These are phyloP conservation scores for Knoxia roxburghii DNA, from an alignment of 257 asterid genomes.

Conservation along the genomic window DNA sequence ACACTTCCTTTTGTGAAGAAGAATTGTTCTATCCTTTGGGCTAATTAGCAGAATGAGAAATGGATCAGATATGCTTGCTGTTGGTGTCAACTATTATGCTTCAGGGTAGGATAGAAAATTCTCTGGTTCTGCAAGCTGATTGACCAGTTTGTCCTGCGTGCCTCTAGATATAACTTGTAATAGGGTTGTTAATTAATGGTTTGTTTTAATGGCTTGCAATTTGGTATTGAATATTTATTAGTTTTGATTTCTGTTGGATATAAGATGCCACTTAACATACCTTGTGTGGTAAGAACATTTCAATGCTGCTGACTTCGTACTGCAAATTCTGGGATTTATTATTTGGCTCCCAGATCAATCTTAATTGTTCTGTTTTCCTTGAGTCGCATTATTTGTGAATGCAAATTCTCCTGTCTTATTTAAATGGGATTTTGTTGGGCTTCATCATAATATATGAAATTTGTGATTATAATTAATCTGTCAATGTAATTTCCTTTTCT, in stretches of 20 bases:
- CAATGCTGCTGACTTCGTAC: background rate
- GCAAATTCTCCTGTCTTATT: background rate
- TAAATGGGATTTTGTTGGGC: background rate
- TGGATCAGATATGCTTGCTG: background rate
- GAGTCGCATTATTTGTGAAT: background rate
- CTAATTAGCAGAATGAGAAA: background rate
- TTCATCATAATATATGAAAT: background rate
- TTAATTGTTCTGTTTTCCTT: background rate
- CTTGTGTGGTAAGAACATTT: background rate
- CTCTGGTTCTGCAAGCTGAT: too few relatives aligned
- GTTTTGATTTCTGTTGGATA: too few relatives aligned
- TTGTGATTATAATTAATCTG: background rate
- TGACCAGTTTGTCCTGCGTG: too few relatives aligned
- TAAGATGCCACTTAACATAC: background rate
- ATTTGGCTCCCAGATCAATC: background rate
- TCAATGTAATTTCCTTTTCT: background rate
- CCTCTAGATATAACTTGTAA: too few relatives aligned
- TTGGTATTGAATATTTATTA: too few relatives aligned
- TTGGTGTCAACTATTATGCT: too few relatives aligned
- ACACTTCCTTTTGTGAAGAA: background rate
- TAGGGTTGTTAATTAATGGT: too few relatives aligned
- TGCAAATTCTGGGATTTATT: background rate
- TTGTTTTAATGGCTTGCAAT: too few relatives aligned
- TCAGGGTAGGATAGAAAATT: too few relatives aligned
- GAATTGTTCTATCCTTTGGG: background rate